Base-by-base conservation (phyloP, 2,329 filamentous ascomycete genomes). In the Fusarium sp. region DNA sequence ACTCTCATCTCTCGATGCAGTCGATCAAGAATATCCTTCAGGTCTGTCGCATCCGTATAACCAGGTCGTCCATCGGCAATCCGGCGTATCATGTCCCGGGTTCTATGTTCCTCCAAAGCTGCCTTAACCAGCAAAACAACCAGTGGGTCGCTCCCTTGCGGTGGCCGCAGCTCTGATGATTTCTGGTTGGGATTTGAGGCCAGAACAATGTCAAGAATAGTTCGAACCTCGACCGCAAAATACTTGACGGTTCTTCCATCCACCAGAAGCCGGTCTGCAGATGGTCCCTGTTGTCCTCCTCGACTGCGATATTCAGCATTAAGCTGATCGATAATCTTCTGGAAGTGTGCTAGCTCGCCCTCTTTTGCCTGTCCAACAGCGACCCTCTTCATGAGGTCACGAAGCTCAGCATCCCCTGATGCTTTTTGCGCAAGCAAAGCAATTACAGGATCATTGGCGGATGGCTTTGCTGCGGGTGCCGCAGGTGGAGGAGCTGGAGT, bases 351-450 rank as follows among this genome's bases (percentile, higher is more conserved):
- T 11, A 96, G 81, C 76, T 96, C 91, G 13, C 89, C 86, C 36
- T 88, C 86, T 11, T 87, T 88, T 0, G 92, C 92, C 70, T 90
- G 86, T 1, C 92, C 92, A 27, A 90, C 89, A 0, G 92, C 92
- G 0, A 96, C 92, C 58, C 92, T 88, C 77, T 93, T 93, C 92
- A 96, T 96, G 0, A 96, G 82, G 34, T 91, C 89, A 62, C 93
- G 90, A 9, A 96, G 82, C 60, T 90, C 85, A 0, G 89, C 85
- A 75, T 96, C 91, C 25, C 87, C 88, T 0, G 90, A 91, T 6
- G 92, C 92, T 69, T 88, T 88, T 73, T 92, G 90, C 0, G 92
- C 92, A 25, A 96, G 81, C 68, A 91, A 89, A 55, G 93, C 90
- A 61, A 96, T 95, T 44, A 96, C 93, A 0, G 92, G 92, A 74